These are phyloP conservation scores for Chenopodium formosanum DNA, from an alignment of 148 eudicot genomes.

Conservation along the genomic window DNA sequence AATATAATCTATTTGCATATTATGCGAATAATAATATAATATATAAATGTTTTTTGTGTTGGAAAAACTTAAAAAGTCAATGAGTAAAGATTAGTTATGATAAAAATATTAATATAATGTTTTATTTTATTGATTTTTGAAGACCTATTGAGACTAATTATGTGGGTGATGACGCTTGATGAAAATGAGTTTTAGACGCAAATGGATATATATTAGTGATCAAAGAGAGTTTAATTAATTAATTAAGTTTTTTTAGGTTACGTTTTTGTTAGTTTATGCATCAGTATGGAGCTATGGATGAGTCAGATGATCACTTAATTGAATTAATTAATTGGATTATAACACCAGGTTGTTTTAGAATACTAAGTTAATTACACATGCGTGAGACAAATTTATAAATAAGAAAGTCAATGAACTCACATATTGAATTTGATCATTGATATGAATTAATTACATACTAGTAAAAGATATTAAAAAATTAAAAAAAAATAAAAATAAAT, in stretches of 20 bases:
- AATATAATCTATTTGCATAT: constrained; percentile 9
- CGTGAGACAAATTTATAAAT: no score
- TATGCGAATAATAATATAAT: not conserved
- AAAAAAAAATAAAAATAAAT: no score
- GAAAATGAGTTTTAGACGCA: constrained; percentile 8
- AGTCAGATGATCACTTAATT: constrained; percentile 20
- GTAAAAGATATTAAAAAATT: no score
- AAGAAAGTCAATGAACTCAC: no score
- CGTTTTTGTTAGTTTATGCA: not conserved
- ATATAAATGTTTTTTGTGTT: not conserved
- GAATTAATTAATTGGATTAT: not conserved
- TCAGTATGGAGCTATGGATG: constrained; percentile 1
- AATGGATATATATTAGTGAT: not conserved
- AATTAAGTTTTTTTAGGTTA: not conserved
- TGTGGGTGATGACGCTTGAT: not conserved
- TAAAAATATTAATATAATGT: not conserved
- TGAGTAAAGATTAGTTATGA: no score
- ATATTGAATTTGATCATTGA: no score
- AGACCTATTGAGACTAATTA: not conserved
- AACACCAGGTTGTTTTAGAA: not conserved
- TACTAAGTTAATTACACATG: no score
- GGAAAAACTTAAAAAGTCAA: not conserved
- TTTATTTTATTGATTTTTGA: not conserved
- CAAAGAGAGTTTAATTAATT: not conserved
- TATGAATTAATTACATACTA: no score